These are phyloP conservation scores for Aspergillus nidulans DNA, from an alignment of 495 filamentous ascomycete species.

Conservation along the genomic window DNA sequence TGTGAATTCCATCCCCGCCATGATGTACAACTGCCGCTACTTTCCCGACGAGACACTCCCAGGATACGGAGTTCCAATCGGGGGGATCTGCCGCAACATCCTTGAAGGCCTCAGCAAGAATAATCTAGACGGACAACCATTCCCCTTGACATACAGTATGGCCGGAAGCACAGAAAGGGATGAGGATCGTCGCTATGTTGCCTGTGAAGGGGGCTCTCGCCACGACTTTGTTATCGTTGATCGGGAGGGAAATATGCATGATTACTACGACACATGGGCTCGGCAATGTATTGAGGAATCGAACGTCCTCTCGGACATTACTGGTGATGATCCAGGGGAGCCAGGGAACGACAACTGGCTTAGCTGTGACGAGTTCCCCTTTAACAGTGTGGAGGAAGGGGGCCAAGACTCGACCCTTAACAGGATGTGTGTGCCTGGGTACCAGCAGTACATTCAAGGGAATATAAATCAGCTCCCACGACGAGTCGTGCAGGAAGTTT, in stretches of 20 bases:
- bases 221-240: too few relatives aligned
- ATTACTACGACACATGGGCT: too few relatives aligned
- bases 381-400: not conserved
- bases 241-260: too few relatives aligned
- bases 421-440: not conserved
- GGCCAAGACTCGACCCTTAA: not conserved
- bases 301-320: too few relatives aligned
- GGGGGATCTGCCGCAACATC: conserved; percentile 3
- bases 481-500: not conserved
- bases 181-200: too few relatives aligned
- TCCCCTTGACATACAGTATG: too few relatives aligned
- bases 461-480: not conserved
- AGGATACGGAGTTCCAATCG: not conserved
- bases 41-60: conserved; percentile 1
- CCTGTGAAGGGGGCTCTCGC: too few relatives aligned
- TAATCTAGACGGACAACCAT: too few relatives aligned
- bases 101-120: too few relatives aligned
- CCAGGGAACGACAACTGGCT: conserved; percentile 2
- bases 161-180: too few relatives aligned
- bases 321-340: too few relatives aligned
- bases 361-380: conserved; percentile 11
- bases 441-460: not conserved
- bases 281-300: too few relatives aligned
- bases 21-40: conserved; percentile 4
- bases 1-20: not conserved